Base-by-base conservation (phyloP, 2,329 filamentous ascomycete genomes). In the Colletotrichum gigasporum region DNA sequence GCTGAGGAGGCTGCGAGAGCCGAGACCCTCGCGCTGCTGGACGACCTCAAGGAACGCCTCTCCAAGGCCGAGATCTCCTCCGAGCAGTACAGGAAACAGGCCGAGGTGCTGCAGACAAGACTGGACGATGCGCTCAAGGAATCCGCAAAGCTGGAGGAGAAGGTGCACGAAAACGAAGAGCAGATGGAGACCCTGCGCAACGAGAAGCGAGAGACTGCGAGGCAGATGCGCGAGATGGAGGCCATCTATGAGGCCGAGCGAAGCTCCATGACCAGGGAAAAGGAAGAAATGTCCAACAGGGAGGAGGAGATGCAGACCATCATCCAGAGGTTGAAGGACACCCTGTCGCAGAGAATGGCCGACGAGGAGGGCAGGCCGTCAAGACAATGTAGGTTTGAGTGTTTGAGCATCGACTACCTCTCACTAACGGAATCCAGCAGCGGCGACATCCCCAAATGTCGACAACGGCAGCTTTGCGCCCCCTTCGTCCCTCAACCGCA, bases 231-330 rank as follows among this genome's bases (percentile, higher is more conserved):
- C 68, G 96, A 99, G 76, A 90, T 97, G 81, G 94, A 97, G 78
- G 89, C 90, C 68, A 94, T 96, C 68, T 96, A 97, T 76, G 95
- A 98, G 77, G 89, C 91, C 44, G 96, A 99, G 79, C 88, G 93
- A 67, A 92, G 90, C 73, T 89, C 92, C 57, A 91, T 95, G 80
- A 89, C 93, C 73, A 93, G 94, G 78, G 95, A 98, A 77, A 96
- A 96, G 80, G 94, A 97, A 69, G 93, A 96, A 71, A 91, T 94
- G 78, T 84, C 87, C 57, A 91, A 90, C 70, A 87, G 90, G 61
- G 94, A 97, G 74, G 94, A 97, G 73, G 94, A 97, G 76, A 90
- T 98, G 86, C 93, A 97, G 77, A 84, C 87, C 62, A 91, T 95
- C 57, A 96, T 98, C 73, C 93, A 97, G 79, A 86, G 95, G 58